Evolutionary conservation across 768 basidiomycete genomes (phyloP).

Genomic region (Trametes villosa): DNA sequence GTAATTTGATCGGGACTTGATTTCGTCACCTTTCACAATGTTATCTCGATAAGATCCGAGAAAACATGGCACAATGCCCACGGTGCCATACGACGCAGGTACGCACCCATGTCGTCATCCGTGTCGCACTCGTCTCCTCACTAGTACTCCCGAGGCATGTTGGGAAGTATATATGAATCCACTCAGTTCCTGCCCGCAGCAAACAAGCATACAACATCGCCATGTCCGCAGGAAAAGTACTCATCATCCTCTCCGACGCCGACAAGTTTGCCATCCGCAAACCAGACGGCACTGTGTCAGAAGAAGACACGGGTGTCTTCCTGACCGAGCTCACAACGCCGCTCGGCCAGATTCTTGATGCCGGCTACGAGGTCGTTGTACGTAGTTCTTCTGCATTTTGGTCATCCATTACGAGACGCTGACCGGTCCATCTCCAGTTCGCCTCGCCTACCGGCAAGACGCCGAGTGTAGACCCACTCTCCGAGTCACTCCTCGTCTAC

Average conservation of each 20-base stretch:
- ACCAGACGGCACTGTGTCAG: slow-evolving; percentile 22
- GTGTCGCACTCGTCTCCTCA: slow-evolving; percentile 2
- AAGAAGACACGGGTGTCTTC: slow-evolving; percentile 30
- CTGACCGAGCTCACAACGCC: slow-evolving; percentile 34
- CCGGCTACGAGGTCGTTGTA: slow-evolving; percentile 31
- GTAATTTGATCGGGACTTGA: too few relatives aligned
- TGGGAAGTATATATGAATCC: too few relatives aligned
- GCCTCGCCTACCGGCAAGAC: slow-evolving; percentile 30
- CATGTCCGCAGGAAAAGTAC: slow-evolving; percentile 26
- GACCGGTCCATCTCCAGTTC: slow-evolving; percentile 20
- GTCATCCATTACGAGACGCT: background rate
- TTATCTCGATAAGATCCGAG: too few relatives aligned
- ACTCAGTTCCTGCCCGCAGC: too few relatives aligned
- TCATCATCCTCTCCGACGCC: slow-evolving; percentile 33
- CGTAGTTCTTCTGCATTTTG: background rate
- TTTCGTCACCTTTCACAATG: too few relatives aligned
- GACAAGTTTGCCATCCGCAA: slow-evolving; percentile 26
- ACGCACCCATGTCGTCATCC: too few relatives aligned
- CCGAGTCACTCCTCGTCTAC: slow-evolving; percentile 28
- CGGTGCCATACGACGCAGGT: too few relatives aligned
- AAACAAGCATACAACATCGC: background rate
- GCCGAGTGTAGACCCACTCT: slow-evolving; percentile 32
- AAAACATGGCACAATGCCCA: too few relatives aligned
- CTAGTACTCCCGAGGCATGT: too few relatives aligned
- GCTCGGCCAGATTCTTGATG: slow-evolving; percentile 30